Percentiles rank a stretch among this genome's conserved stretches.
Conservation (phyloP, 2,329 filamentous ascomycete genomes). For the Aspergillus pseudoviridinutans region DNA sequence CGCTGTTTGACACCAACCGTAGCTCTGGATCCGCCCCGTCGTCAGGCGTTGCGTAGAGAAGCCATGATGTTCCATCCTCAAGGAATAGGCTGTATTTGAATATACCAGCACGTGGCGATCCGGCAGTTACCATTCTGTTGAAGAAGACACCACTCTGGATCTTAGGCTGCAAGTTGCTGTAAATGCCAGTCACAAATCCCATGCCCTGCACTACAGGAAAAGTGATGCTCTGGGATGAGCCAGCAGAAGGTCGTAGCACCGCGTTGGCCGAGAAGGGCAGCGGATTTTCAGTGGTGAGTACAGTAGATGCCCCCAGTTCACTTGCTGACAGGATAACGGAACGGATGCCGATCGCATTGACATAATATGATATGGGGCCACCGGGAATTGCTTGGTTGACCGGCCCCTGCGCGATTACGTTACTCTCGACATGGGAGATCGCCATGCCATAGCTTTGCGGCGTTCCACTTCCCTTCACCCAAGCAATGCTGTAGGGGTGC, state of each 20-base stretch:
- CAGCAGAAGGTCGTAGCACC: slow-evolving; percentile 57
- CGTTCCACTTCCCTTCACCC: slow-evolving; percentile 61
- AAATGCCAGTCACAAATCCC: slow-evolving; percentile 77
- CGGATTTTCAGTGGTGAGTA: slow-evolving; percentile 51
- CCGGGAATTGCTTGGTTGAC: slow-evolving; percentile 50
- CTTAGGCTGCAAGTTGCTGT: slow-evolving; percentile 64
- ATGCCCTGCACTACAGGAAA: slow-evolving; percentile 88
- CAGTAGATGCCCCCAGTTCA: slow-evolving; percentile 63
- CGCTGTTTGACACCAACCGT: slow-evolving; percentile 60
- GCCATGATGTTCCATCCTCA: slow-evolving; percentile 71
- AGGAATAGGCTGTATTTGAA: slow-evolving; percentile 73
- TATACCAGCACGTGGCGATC: slow-evolving; percentile 57
- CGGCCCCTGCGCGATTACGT: slow-evolving; percentile 64
- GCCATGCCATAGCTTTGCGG: slow-evolving; percentile 71
- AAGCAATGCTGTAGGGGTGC: slow-evolving; percentile 69
- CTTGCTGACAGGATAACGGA: slow-evolving; percentile 74
- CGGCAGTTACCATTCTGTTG: slow-evolving; percentile 55
- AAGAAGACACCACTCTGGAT: slow-evolving; percentile 75
- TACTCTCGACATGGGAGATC: slow-evolving; percentile 67
- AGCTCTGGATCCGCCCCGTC: slow-evolving; percentile 63
- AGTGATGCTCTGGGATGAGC: slow-evolving; percentile 58
- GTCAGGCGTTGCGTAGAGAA: slow-evolving; percentile 68
- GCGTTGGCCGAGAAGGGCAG: slow-evolving; percentile 61
- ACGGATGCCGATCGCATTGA: slow-evolving; percentile 78
- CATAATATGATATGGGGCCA: slow-evolving; percentile 65